Conservation (phyloP, 2,329 filamentous ascomycete species). For the Orbilia javanica region DNA sequence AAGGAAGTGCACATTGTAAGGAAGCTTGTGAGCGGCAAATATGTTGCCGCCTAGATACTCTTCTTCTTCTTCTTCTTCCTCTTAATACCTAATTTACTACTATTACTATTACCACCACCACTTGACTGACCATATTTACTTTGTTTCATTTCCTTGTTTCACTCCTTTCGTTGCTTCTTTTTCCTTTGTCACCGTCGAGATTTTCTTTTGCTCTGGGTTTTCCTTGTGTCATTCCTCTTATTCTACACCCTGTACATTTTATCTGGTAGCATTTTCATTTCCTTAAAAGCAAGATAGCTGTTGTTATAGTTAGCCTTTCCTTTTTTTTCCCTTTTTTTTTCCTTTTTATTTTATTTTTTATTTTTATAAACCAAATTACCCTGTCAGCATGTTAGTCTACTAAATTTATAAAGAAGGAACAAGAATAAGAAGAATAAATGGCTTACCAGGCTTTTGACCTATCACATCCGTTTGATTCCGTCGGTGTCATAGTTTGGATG, state of each 20-base stretch:
- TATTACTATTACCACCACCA: neutral
- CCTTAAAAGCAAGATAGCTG: slow-evolving; percentile 27
- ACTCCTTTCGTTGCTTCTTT: neutral
- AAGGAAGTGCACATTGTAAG: slow-evolving; percentile 74
- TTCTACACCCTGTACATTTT: slow-evolving; percentile 54
- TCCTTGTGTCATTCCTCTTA: slow-evolving; percentile 54
- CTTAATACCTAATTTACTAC: slow-evolving; percentile 55
- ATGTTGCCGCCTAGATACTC: slow-evolving; percentile 70
- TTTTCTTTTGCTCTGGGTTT: slow-evolving; percentile 55
- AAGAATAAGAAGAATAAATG: slow-evolving; percentile 23
- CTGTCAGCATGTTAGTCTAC: slow-evolving; percentile 19
- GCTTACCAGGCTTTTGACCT: slow-evolving; percentile 15
- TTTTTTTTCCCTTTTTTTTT: no score
- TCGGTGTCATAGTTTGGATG: neutral
- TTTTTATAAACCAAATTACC: neutral
- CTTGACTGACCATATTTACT: slow-evolving; percentile 14
- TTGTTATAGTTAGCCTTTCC: slow-evolving; percentile 14
- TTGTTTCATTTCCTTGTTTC: neutral
- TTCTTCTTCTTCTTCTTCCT: slow-evolving; percentile 26
- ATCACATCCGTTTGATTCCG: slow-evolving; percentile 9
- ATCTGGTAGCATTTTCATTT: slow-evolving; percentile 42
- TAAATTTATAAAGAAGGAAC: slow-evolving; percentile 7
- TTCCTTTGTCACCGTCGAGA: slow-evolving; percentile 20
- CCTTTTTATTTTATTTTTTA: no score
- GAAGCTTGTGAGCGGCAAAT: slow-evolving; percentile 81